These are phyloP conservation scores for Peronosclerospora sorghi DNA, from an alignment of 352 stramenopile species.

Conservation along the genomic window DNA sequence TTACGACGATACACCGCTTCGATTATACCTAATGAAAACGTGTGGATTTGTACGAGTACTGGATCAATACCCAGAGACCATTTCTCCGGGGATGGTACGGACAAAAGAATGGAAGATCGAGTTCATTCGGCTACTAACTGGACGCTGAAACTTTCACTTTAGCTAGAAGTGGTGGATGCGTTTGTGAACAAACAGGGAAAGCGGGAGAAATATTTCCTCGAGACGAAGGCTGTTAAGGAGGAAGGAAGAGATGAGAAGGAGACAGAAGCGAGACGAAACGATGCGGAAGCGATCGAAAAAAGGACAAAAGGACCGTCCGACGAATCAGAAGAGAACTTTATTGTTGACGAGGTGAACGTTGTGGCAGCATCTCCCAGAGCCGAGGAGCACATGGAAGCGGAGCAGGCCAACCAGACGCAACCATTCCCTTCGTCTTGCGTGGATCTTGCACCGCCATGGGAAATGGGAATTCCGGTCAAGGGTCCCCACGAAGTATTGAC, in stretches of 20 bases:
- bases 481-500: slow-evolving; percentile 22
- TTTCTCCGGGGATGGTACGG: slow-evolving; percentile 42
- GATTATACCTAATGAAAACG: slow-evolving; percentile 27
- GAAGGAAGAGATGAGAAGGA: slow-evolving; percentile 6
- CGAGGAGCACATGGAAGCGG: neutral
- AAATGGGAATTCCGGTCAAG: slow-evolving; percentile 3
- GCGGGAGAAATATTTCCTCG: too few species aligned
- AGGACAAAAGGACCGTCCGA: neutral
- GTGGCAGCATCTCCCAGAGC: neutral
- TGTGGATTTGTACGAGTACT: slow-evolving; percentile 60
- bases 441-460: slow-evolving; percentile 3
- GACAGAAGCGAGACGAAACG: neutral
- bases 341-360: too few species aligned
- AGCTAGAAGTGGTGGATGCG: too few species aligned
- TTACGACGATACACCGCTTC: too few species aligned
- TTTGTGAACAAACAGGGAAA: too few species aligned
- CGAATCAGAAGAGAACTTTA: slow-evolving; percentile 1
- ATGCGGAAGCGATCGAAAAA: too few species aligned
- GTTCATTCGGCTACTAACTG: slow-evolving; percentile 10
- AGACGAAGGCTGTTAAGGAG: too few species aligned
- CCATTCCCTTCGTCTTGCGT: neutral
- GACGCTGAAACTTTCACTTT: too few species aligned
- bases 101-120: slow-evolving; percentile 4
- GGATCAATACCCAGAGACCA: slow-evolving; percentile 37
- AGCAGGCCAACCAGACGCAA: slow-evolving; percentile 4